Base-by-base conservation (phyloP, 2,329 filamentous ascomycete species). In the Verticillium albo-atrum region DNA sequence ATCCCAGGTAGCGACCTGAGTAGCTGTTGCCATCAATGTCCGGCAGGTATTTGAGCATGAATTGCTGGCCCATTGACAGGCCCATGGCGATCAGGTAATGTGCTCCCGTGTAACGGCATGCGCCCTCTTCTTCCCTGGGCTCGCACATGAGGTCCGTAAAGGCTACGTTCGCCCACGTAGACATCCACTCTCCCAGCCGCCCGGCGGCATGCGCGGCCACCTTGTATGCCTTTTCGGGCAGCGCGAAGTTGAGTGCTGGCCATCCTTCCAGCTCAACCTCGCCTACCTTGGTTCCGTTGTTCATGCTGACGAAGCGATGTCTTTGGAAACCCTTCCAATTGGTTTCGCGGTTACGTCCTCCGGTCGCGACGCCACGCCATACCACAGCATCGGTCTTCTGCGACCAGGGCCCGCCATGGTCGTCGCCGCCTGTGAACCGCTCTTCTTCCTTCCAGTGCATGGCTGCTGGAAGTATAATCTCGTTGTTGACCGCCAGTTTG, bases 11-110 rank as follows among this genome's bases (percentile, higher is more conserved):
- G 6, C 88, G 82, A 1, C 87, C 88, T 27, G 84, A 88, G 68
- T 89, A 89, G 2, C 82, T 85, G 74, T 89, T 87, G 30, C 90
- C 91, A 71, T 94, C 91, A 59, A 94, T 82, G 69, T 95, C 91
- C 0, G 89, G 85, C 2, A 94, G 78, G 68, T 85, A 90, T 70
- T 92, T 93, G 74, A 79, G 77, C 62, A 73, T 65, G 68, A 86
- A 88, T 71, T 88, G 84, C 58, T 83, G 70, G 3, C 74, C 69
- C 63, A 87, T 73, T 50, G 73, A 71, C 56, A 80, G 65, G 12
- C 77, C 75, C 7, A 72, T 62, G 0, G 71, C 65, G 5, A 76
- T 63, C 17, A 73, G 63, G 61, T 78, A 85, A 62, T 82, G 74
- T 14, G 75, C 72, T 47, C 74, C 72, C 0, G 79, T 82, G 67